phyloP scores from a whole-genome alignment of 306 rosid genomes.

The Casuarina glauca region DNA sequence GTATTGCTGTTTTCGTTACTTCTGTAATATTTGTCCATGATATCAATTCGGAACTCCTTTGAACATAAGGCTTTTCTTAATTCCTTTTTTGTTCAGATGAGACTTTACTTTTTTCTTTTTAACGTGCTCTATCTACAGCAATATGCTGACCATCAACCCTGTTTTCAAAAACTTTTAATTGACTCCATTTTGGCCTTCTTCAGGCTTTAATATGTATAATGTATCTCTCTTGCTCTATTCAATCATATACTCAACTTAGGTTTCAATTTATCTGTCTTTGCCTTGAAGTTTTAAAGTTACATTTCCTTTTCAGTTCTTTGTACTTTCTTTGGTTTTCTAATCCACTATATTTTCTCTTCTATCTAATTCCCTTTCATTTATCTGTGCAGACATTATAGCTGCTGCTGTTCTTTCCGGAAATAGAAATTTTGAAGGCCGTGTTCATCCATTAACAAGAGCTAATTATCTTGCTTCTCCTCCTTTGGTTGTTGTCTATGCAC shows the following conservation, averaged over 20 bases:
- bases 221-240: not conserved
- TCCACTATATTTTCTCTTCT: not conserved
- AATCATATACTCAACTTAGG: not conserved
- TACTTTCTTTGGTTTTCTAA: not conserved
- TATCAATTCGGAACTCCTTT: not conserved
- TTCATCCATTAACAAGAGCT: slow-evolving; percentile 46
- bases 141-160: not conserved
- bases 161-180: not conserved
- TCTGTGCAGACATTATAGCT: slow-evolving; percentile 42
- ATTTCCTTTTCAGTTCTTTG: not conserved
- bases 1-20: not conserved
- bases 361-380: not conserved
- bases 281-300: not conserved
- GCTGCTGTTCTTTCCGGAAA: slow-evolving; percentile 50
- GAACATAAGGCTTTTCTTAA: too few relatives aligned
- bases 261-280: not conserved
- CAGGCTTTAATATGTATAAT: not conserved
- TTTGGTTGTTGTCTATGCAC: slow-evolving; percentile 47
- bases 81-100: not conserved
- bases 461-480: slow-evolving; percentile 58
- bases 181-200: not conserved
- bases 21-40: not conserved
- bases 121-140: not conserved
- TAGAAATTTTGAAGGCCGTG: slow-evolving; percentile 48
- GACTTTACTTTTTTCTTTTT: not conserved